Evolutionary conservation across 2,329 filamentous ascomycete species (phyloP).

Genomic region (Fusarium lateritium): DNA sequence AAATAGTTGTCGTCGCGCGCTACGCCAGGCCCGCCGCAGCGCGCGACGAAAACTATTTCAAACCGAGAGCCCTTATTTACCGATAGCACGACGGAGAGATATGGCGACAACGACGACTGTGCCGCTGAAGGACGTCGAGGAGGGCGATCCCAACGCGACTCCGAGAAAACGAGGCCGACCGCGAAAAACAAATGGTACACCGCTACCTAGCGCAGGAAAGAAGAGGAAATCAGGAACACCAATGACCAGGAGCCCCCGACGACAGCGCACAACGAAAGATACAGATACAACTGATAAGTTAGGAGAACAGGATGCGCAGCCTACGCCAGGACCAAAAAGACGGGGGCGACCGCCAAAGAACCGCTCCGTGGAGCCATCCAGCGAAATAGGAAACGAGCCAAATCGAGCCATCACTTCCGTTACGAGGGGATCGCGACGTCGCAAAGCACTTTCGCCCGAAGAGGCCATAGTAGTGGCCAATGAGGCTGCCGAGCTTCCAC

Average conservation of each 20-base stretch:
- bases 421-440: conserved; percentile 34
- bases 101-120: conserved; percentile 65
- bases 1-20: too few relatives aligned
- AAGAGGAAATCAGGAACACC: conserved; percentile 65
- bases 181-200: conserved; percentile 67
- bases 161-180: conserved; percentile 63
- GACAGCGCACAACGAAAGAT: conserved; percentile 52
- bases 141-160: conserved; percentile 53
- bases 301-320: conserved; percentile 42
- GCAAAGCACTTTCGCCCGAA: conserved; percentile 47
- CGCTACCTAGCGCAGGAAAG: conserved; percentile 59
- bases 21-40: conserved; percentile 52
- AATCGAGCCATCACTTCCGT: conserved; percentile 32
- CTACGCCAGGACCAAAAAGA: conserved; percentile 53
- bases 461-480: conserved; percentile 45
- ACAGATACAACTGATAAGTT: conserved; percentile 48
- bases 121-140: conserved; percentile 63
- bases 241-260: conserved; percentile 54
- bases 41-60: conserved; percentile 61
- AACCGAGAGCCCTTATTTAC: conserved; percentile 58
- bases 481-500: conserved; percentile 36
- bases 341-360: conserved; percentile 53
- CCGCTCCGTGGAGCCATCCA: conserved; percentile 46
- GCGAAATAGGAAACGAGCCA: conserved; percentile 43
- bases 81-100: conserved; percentile 54